These are phyloP conservation scores for Chlorella variabilis DNA, from an alignment of 163 green algal species.

Conservation along the genomic window DNA sequence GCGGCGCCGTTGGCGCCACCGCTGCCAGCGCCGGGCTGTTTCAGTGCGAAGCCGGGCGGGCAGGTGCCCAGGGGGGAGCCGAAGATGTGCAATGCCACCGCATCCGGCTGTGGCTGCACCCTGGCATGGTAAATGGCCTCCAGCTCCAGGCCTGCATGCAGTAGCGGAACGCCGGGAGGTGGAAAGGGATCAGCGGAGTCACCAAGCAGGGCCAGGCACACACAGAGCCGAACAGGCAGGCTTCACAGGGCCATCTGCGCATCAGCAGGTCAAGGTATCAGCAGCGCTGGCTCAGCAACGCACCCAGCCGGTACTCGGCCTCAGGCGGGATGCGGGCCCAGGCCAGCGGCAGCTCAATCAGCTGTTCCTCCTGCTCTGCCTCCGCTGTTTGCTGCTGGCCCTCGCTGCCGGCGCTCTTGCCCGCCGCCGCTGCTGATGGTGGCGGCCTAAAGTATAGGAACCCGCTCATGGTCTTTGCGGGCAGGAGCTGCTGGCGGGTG, in stretches of 20 bases:
- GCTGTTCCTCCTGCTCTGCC: neutral
- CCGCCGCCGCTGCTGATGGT: neutral
- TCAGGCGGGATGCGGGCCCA: slow-evolving; percentile 45
- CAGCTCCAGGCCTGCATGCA: slow-evolving; percentile 35
- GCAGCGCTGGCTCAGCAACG: neutral
- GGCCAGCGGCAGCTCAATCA: slow-evolving; percentile 36
- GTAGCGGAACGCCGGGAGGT: too few relatives aligned
- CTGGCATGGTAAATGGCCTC: slow-evolving; percentile 21
- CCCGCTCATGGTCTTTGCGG: slow-evolving; percentile 10
- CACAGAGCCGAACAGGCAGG: too few relatives aligned
- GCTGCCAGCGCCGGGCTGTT: neutral
- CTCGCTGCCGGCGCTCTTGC: neutral
- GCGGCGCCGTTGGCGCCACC: neutral
- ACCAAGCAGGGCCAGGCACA: too few relatives aligned
- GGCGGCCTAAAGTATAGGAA: slow-evolving; percentile 37
- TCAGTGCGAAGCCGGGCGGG: slow-evolving; percentile 44
- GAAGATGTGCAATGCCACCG: slow-evolving; percentile 53
- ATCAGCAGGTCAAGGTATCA: too few relatives aligned
- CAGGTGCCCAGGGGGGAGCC: slow-evolving; percentile 50
- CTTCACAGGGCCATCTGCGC: too few relatives aligned
- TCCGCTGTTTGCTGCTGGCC: too few relatives aligned
- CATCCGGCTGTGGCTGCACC: neutral
- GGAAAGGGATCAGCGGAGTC: too few relatives aligned
- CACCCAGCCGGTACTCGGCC: slow-evolving; percentile 49
- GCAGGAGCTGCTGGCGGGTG: slow-evolving; percentile 22